Conservation (phyloP, 2,329 filamentous ascomycete species). For the Aspergillus sclerotialis region DNA sequence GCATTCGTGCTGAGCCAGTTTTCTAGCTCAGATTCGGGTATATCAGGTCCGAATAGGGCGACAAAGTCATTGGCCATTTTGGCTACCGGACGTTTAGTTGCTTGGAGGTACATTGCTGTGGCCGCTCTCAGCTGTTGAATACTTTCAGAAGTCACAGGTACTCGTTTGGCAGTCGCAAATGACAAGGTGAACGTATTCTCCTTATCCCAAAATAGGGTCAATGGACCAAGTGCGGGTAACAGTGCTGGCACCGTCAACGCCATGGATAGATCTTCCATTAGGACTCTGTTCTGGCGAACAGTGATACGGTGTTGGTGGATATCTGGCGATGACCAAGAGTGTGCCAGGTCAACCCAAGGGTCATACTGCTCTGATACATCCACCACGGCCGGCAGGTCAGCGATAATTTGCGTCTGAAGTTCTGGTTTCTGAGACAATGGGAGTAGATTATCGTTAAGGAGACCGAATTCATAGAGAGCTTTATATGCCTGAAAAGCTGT, state of each 20-base stretch:
- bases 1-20: slow-evolving; percentile 15
- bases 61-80: slow-evolving; percentile 16
- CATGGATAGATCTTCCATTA: slow-evolving; percentile 11
- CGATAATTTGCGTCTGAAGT: slow-evolving; percentile 8
- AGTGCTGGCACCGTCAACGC: slow-evolving; percentile 14
- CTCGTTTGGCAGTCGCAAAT: slow-evolving; percentile 11
- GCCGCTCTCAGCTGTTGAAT: slow-evolving; percentile 26
- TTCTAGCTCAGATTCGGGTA: slow-evolving; percentile 9
- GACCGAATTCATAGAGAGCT: slow-evolving; percentile 59
- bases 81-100: slow-evolving; percentile 8
- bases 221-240: slow-evolving; percentile 11
- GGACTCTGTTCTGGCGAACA: slow-evolving; percentile 9
- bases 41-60: slow-evolving; percentile 19
- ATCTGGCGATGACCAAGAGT: slow-evolving; percentile 16
- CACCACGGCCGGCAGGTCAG: slow-evolving; percentile 13
- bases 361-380: slow-evolving; percentile 23
- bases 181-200: slow-evolving; percentile 14
- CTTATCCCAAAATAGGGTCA: slow-evolving; percentile 23
- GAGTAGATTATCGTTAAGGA: slow-evolving; percentile 72
- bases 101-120: slow-evolving; percentile 21
- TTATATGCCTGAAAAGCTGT: slow-evolving; percentile 76
- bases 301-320: slow-evolving; percentile 16
- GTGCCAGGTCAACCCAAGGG: slow-evolving; percentile 22
- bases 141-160: slow-evolving; percentile 8
- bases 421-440: slow-evolving; percentile 43